A percentile compares a stretch with the other conserved stretches of the same genome.
Conservation (phyloP, 2,329 filamentous ascomycete genomes). For the Sclerotinia spermophila region DNA sequence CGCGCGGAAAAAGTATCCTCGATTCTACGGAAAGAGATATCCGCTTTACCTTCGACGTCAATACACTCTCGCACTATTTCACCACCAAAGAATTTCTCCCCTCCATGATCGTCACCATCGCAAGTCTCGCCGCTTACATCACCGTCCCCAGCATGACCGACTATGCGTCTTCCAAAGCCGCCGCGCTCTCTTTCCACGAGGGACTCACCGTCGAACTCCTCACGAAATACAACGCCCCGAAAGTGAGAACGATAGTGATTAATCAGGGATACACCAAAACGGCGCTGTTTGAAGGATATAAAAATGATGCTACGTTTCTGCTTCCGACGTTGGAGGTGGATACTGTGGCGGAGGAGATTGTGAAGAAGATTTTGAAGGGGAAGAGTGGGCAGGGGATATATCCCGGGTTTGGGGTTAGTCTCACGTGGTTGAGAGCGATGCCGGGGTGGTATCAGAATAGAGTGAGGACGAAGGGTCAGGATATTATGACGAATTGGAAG, state of each 20-base stretch:
- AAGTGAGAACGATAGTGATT: slow-evolving; percentile 63
- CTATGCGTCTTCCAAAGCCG: slow-evolving; percentile 65
- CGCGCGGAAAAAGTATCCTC: slow-evolving; percentile 58
- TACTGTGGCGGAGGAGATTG: slow-evolving; percentile 61
- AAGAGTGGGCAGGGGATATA: slow-evolving; percentile 54
- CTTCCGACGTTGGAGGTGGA: slow-evolving; percentile 54
- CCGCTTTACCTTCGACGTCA: slow-evolving; percentile 68
- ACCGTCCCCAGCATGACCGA: slow-evolving; percentile 62
- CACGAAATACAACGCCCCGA: slow-evolving; percentile 58
- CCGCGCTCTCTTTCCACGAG: slow-evolving; percentile 65
- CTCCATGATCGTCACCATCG: slow-evolving; percentile 65
- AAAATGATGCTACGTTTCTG: slow-evolving; percentile 49
- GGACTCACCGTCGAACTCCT: slow-evolving; percentile 56
- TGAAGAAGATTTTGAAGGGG: slow-evolving; percentile 56
- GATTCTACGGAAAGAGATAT: slow-evolving; percentile 54
- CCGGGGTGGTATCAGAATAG: slow-evolving; percentile 62
- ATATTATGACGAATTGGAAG: slow-evolving; percentile 34
- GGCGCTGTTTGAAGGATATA: slow-evolving; percentile 55
- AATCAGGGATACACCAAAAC: slow-evolving; percentile 62
- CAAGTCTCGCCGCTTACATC: slow-evolving; percentile 59
- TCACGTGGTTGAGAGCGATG: slow-evolving; percentile 47
- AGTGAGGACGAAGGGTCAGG: slow-evolving; percentile 42
- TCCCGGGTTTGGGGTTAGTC: slow-evolving; percentile 44
- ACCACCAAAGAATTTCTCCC: slow-evolving; percentile 66
- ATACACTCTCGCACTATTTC: slow-evolving; percentile 64